Evolutionary conservation across 2,329 filamentous ascomycete species (phyloP), one percentile per base, ranked within the genome.

Genomic region (Chrysoporthe puriensis): DNA sequence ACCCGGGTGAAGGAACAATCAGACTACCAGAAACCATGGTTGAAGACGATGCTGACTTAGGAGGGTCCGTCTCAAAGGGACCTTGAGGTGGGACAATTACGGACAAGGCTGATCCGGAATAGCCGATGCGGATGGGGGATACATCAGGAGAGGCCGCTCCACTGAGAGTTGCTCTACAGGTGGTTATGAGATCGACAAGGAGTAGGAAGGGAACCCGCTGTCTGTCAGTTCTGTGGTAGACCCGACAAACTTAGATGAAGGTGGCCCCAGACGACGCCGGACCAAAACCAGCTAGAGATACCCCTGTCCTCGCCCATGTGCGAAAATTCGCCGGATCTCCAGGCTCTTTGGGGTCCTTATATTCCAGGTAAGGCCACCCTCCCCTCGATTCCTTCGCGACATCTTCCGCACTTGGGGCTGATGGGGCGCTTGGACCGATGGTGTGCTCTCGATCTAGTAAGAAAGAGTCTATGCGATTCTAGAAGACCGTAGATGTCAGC

Each of bases 381-480:
- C 63, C 54, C 32, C 68, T 61, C 7, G 21, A 43, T 11, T 52
- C 26, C 1, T 50, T 58, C 2, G 36, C 34, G 4, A 40, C 62
- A 13, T 46, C 21, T 21, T 40, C n/a, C 9, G 65, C 14, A 18
- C 44, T n/a, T 26, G 48, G 2, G 8, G 40, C 21, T 16, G 63
- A 11, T 5, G 40, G 11, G 40, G 52, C 42, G 40, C 21, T 32
- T 4, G 40, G 13, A 13, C 42, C 58, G 26, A 34, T 46, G 36
- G 62, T 61, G 44, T 59, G 63, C 18, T 69, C 63, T 7, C 66
- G 63, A 21, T 64, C 61, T 21, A 70, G 66, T 70, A 74, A 52
- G 68, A 64, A 32, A 34, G 57, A 64, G 64, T 61, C 60, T 67
- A 67, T 64, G 64, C 61, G 59, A 66, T 63, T 57, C 69, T 70